Percentiles rank a stretch among this genome's conserved stretches.
Conservation (phyloP, 495 filamentous ascomycete species). For the Penicillium tannophilum region DNA sequence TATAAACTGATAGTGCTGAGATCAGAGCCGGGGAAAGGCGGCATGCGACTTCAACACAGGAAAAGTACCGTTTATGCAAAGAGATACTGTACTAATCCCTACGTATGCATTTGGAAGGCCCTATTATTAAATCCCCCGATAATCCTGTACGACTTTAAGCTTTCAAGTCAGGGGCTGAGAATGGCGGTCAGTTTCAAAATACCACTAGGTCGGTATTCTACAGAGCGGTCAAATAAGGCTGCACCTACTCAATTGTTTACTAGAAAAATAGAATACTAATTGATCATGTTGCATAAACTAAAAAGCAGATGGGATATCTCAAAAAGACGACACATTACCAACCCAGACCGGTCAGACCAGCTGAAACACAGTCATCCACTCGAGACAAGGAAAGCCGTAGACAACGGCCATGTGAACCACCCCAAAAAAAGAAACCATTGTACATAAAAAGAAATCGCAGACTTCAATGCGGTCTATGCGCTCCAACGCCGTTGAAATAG, state of each 20-base stretch:
- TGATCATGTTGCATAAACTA: slow-evolving; percentile 7
- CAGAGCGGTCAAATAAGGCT: no score
- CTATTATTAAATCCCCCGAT: no score
- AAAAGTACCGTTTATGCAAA: background rate
- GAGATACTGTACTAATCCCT: background rate
- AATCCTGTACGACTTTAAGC: no score
- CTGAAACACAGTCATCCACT: slow-evolving; percentile 30
- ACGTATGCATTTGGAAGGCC: background rate
- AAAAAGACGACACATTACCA: background rate
- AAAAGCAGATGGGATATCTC: slow-evolving; percentile 38
- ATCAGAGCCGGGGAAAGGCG: no score
- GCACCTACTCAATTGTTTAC: no score
- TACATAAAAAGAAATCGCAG: background rate
- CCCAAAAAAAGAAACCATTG: slow-evolving; percentile 3
- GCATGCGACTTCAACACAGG: no score
- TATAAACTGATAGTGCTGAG: no score
- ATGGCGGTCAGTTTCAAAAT: no score
- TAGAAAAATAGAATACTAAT: background rate
- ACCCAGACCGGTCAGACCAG: slow-evolving; percentile 9
- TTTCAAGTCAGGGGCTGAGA: background rate
- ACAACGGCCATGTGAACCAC: background rate
- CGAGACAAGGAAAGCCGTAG: slow-evolving; percentile 6
- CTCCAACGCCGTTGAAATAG: slow-evolving; percentile 1
- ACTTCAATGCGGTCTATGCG: background rate
- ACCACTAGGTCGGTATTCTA: no score